Evolutionary conservation across 495 filamentous ascomycete genomes (phyloP).

Genomic region (Penicillium bialowiezense): DNA sequence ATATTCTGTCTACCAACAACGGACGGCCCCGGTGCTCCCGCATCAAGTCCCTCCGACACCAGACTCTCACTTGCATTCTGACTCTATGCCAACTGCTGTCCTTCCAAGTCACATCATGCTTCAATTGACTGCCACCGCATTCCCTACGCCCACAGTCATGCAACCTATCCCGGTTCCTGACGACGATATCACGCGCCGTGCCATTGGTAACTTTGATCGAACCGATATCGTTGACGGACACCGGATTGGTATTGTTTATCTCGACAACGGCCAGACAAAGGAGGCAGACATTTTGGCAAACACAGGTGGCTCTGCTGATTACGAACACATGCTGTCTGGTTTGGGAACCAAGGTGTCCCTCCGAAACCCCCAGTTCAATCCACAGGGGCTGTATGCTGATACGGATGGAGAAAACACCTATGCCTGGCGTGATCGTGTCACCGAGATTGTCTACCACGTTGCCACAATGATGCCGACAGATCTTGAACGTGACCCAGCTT

Average conservation of each 20-base stretch:
- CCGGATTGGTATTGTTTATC: conserved; percentile 92
- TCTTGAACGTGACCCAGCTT: conserved; percentile 67
- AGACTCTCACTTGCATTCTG: conserved; percentile 40
- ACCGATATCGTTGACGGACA: conserved; percentile 91
- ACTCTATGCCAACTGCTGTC: conserved; percentile 41
- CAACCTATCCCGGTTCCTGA: conserved; percentile 80
- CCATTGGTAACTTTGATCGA: conserved; percentile 77
- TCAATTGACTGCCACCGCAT: conserved; percentile 61
- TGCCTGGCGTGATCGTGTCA: conserved; percentile 91
- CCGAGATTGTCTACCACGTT: conserved; percentile 93
- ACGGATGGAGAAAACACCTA: conserved; percentile 82
- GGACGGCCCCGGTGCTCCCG: conserved; percentile 62
- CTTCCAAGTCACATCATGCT: conserved; percentile 84
- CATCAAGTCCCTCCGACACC: conserved; percentile 59
- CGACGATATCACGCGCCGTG: conserved; percentile 73
- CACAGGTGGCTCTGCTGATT: conserved; percentile 76
- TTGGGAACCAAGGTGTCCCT: conserved; percentile 79
- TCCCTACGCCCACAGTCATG: conserved; percentile 63
- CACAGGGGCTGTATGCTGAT: conserved; percentile 85
- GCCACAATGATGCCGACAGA: conserved; percentile 96
- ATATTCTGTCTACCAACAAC: conserved; percentile 69
- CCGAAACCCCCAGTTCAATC: conserved; percentile 82
- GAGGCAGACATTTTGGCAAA: conserved; percentile 86
- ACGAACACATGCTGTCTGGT: conserved; percentile 74
- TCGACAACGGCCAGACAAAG: conserved; percentile 74